Evolutionary conservation across 345 rosid species (phyloP), one percentile per base, ranked within the genome.

Genomic region (Citrus reticulata): DNA sequence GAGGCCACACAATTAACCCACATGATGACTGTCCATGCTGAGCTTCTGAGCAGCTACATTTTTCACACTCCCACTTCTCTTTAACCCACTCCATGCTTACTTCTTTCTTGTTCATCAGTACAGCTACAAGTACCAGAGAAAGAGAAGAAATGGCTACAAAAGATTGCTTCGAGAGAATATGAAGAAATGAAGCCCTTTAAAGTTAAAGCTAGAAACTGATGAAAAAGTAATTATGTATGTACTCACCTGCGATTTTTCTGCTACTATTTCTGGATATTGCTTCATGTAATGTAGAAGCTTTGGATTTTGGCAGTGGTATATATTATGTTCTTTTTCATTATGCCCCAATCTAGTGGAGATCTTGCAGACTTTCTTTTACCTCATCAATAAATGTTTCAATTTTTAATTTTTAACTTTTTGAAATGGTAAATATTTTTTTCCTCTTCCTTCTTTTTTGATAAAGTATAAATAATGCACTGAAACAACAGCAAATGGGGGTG

Each of bases 1-100:
- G 87, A 73, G 91, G 88, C 91, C 88, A 86, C 76, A 46, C 16
- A 46, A 85, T 72, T 40, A 74, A 80, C 51, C 54, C 78, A 66
- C 61, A 65, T 67, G 86, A 81, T 46, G 51, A 46, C 51, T 13
- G 51, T 46, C 51, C 51, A 13, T 46, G 51, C 62, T 68, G 37
- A 1, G 76, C 76, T 37, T 77, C 76, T 67, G 71, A 37, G 25
- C 25, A 24, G 42, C 57, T 40, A 22, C 64, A 54, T 20, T 61
- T 70, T 29, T 62, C 54, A 71, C 32, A 37, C 10, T 76, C 73
- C 72, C 79, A 76, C 37, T 65, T 65, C 10, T 57, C 55, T 58
- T 67, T 66, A 34, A 35, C 16, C 59, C 74, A 9, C 37, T 7
- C 37, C 9, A 7, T 51, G 67, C 61, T 61, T 63, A 25, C 17